phyloP scores from a whole-genome alignment of 768 basidiomycete genomes.

The Chalciporus piperatus region DNA sequence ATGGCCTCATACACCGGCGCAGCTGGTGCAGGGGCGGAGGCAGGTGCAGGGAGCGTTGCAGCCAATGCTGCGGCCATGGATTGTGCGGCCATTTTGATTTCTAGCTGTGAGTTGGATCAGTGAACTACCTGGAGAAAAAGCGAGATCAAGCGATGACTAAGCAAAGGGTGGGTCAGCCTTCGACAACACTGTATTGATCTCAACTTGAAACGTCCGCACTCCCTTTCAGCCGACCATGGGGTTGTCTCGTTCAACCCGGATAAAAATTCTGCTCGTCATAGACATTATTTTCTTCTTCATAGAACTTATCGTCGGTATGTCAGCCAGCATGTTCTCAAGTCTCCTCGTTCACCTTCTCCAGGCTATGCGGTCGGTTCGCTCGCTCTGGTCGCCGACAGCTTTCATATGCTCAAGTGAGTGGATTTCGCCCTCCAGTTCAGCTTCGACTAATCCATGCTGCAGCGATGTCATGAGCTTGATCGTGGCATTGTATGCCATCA shows the following conservation, averaged over 20 bases:
- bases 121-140: background rate
- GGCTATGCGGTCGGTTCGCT: constrained; percentile 96
- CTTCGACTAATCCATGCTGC: constrained; percentile 15
- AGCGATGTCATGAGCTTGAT: constrained; percentile 96
- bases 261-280: constrained; percentile 74
- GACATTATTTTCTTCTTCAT: constrained; percentile 86
- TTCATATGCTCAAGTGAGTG: constrained; percentile 97
- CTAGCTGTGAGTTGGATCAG: background rate
- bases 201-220: no score
- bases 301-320: constrained; percentile 75
- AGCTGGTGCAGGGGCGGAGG: constrained; percentile 56
- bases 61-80: constrained; percentile 95
- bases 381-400: constrained; percentile 93
- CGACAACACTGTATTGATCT: no score
- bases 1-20: constrained; percentile 80
- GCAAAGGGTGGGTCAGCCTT: no score
- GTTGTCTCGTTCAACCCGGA: constrained; percentile 68
- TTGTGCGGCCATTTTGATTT: constrained; percentile 54
- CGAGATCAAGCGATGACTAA: constrained; percentile 18
- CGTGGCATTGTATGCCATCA: constrained; percentile 95
- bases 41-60: constrained; percentile 68
- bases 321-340: constrained; percentile 9
- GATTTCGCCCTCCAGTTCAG: background rate
- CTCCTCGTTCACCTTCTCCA: constrained; percentile 28
- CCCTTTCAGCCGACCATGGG: constrained; percentile 30